Evolutionary conservation across 352 stramenopile genomes (phyloP), one percentile per base, ranked within the genome.

Genomic region (Globisporangium solare): DNA sequence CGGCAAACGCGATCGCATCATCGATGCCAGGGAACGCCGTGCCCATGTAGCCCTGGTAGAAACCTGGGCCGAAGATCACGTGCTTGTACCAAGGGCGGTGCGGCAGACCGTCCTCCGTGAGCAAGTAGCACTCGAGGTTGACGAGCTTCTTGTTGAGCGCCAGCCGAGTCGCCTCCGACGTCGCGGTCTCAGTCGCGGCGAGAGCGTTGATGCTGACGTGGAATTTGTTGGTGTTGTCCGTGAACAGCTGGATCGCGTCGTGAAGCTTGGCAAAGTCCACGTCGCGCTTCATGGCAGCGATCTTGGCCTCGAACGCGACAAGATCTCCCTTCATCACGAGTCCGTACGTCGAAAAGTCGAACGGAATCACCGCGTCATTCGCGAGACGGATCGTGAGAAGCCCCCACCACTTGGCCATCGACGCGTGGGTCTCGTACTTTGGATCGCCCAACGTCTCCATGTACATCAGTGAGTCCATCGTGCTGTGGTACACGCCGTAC

Each of bases 401-500:
- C 0, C 76, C 79, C 74, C 83, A 89, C 63, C 88, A 83, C 24
- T 70, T 56, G 42, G 74, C 71, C 17, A 72, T 73, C 0, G 58
- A 60, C 48, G 91, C 77, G 27, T 35, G 27, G 11, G 79, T 79
- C 14, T 60, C 66, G 46, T 81, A 93, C 17, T 66, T 55, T 35
- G 83, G 80, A 42, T 94, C 79, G 17, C 35, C 80, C 54, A 68
- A 76, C 46, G 37, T 76, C 57, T 86, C 81, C 48, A 73, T 73
- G 56, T 84, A 96, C 51, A 47, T 63, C 55, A 94, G 77, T 31
- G 72, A 92, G 60, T 97, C 86, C 73, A 95, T 96, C 20, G 79
- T 75, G 56, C 73, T 90, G 64, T 97, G 89, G 61, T 96, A 95
- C 22, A 77, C 70, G 21, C 85, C 86, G 58, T 92, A 92, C 17